A percentile compares a stretch with the other conserved stretches of the same genome.
phyloP scores from a whole-genome alignment of 345 rosid species.

The Lepidium aucheri region DNA sequence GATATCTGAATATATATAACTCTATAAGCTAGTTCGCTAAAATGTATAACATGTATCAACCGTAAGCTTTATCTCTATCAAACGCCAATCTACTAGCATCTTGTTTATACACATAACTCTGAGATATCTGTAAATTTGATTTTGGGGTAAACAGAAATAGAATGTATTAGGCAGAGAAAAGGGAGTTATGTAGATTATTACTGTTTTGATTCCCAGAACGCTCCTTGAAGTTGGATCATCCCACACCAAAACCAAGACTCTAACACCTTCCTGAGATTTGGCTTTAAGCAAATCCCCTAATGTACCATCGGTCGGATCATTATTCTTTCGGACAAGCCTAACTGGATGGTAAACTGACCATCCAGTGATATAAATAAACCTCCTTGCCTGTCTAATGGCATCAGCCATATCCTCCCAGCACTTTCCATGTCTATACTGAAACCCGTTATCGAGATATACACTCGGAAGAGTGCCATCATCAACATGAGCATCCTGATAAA shows the following conservation, averaged over 20 bases:
- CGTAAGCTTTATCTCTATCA: no score
- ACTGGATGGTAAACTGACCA: conserved; percentile 80
- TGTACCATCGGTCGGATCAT: conserved; percentile 27
- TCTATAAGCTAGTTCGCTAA: no score
- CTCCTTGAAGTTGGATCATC: conserved; percentile 93
- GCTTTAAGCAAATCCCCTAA: conserved; percentile 77
- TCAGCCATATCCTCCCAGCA: conserved; percentile 78
- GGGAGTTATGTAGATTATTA: conserved; percentile 29
- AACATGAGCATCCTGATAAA: conserved; percentile 92
- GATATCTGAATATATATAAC: no score
- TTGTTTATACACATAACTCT: neutral
- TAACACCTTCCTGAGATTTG: conserved; percentile 92
- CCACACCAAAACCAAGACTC: conserved; percentile 90
- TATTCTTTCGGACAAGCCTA: conserved; percentile 50
- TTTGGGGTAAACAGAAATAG: neutral
- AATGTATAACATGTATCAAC: no score
- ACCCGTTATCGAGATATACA: conserved; percentile 47
- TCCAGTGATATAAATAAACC: conserved; percentile 76
- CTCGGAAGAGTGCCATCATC: conserved; percentile 50
- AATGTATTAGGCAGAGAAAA: neutral
- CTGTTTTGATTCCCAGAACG: conserved; percentile 56
- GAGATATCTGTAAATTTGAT: neutral
- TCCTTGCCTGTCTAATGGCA: conserved; percentile 73
- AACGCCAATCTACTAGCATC: neutral
- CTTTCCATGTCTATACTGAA: conserved; percentile 42